Percentiles rank a stretch among this genome's conserved stretches.
Conservation (phyloP, 768 basidiomycete genomes). For the Hypholoma fasciculare region DNA sequence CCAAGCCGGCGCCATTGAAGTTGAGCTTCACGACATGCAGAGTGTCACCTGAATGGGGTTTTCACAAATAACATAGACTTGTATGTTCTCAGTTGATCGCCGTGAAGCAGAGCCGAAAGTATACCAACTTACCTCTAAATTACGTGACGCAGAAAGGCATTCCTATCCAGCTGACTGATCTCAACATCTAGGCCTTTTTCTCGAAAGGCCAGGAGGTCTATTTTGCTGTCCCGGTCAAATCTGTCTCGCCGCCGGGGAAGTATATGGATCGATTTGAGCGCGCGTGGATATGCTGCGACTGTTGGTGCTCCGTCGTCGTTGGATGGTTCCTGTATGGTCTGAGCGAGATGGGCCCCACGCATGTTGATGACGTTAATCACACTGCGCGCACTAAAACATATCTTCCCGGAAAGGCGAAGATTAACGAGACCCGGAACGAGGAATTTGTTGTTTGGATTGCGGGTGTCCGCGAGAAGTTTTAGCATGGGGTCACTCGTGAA, state of each 20-base stretch:
- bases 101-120: too few species aligned
- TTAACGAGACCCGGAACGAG: background rate
- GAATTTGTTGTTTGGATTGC: background rate
- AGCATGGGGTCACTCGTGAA: background rate
- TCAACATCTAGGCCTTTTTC: conserved; percentile 1
- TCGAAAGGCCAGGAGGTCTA: background rate
- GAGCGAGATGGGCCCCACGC: background rate
- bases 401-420: conserved; percentile 7
- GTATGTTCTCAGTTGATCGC: too few species aligned
- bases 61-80: too few species aligned
- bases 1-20: too few species aligned
- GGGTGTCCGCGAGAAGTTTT: background rate
- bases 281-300: background rate
- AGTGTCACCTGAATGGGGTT: too few species aligned
- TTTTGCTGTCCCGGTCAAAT: background rate
- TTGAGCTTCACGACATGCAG: too few species aligned
- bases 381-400: background rate
- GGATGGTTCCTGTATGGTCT: background rate
- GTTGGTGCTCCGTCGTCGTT: background rate
- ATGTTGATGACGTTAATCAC: conserved; percentile 3
- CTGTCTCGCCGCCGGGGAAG: conserved; percentile 5
- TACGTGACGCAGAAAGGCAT: conserved; percentile 2
- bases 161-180: conserved; percentile 3
- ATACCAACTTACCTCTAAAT: background rate
- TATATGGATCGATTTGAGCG: conserved; percentile 4